Evolutionary conservation across 345 rosid genomes (phyloP), one percentile per base, ranked within the genome.

Genomic region (Eucalyptus pauciflora): DNA sequence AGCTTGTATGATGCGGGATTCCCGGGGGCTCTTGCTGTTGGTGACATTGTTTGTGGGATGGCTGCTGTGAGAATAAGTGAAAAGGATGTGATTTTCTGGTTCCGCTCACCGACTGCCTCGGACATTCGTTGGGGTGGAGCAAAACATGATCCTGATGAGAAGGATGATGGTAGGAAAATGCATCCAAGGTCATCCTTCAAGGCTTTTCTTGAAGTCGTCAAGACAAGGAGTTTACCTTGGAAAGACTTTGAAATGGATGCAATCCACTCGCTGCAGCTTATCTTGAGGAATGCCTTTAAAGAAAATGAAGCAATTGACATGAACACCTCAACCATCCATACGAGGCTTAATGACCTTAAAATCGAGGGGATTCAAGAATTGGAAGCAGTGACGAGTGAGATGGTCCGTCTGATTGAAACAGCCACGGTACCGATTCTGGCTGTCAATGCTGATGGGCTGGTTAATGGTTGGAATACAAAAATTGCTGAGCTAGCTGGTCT

Each of bases 231-330:
- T 93, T 89, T 95, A 87, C 98, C 99, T 33, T 97, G 99, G 99
- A 96, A 96, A 90, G 99, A 96, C 93, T 95, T 94, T 89, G 99
- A 97, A 93, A 96, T 96, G 99, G 99, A 97, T 90, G 98, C 99
- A 50, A 97, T 97, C 86, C 99, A 97, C 91, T 97, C 99, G 86
- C 90, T 97, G 94, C 99, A 97, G 94, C 96, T 96, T 88, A 97
- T 97, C 85, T 90, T 97, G 92, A 95, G 99, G 90, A 97, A 96
- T 80, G 94, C 99, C 41, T 93, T 93, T 88, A 96, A 94, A 90
- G 99, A 95, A 56, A 51, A 86, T 51, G 97, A 93, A 71, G 60
- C 91, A 22, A 56, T 90, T 87, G 96, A 96, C 89, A 54, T 87
- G 43, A 94, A 93, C 87, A 71, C 94, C 88, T 93, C 86, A 83